A percentile compares a stretch with the other conserved stretches of the same genome.
Conservation (phyloP, 305 asterid species). For the Solanum hybrid region DNA sequence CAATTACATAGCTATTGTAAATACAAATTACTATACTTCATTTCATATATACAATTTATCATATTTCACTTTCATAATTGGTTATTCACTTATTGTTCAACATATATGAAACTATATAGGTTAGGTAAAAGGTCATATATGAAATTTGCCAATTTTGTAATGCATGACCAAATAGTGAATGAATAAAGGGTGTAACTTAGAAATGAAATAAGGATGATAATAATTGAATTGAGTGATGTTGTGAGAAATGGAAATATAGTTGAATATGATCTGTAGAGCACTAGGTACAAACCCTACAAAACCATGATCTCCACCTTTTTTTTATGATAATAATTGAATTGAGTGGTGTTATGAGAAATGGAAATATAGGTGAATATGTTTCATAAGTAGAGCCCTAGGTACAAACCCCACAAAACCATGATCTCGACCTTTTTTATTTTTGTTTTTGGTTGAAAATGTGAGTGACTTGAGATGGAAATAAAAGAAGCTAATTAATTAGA, state of each 20-base stretch:
- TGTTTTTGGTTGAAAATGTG: background rate
- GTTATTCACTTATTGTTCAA: background rate
- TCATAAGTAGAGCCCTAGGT: too few relatives aligned
- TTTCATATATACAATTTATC: background rate
- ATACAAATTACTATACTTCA: background rate
- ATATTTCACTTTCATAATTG: background rate
- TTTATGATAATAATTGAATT: too few relatives aligned
- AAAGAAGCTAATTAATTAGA: background rate
- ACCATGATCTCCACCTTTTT: background rate
- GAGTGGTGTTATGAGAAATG: too few relatives aligned
- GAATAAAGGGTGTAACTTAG: background rate
- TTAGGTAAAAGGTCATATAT: background rate
- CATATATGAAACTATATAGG: background rate
- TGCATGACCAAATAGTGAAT: background rate
- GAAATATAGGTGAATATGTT: too few relatives aligned
- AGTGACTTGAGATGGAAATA: background rate
- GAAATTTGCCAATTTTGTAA: background rate
- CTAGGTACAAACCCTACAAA: background rate
- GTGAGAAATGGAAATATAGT: background rate
- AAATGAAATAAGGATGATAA: background rate
- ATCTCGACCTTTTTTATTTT: background rate
- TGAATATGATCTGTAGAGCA: background rate
- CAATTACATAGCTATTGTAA: background rate
- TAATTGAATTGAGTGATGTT: background rate
- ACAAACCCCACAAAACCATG: too few relatives aligned